These are phyloP conservation scores for Pythium plurisporium DNA, from an alignment of 352 stramenopile species.

Conservation along the genomic window DNA sequence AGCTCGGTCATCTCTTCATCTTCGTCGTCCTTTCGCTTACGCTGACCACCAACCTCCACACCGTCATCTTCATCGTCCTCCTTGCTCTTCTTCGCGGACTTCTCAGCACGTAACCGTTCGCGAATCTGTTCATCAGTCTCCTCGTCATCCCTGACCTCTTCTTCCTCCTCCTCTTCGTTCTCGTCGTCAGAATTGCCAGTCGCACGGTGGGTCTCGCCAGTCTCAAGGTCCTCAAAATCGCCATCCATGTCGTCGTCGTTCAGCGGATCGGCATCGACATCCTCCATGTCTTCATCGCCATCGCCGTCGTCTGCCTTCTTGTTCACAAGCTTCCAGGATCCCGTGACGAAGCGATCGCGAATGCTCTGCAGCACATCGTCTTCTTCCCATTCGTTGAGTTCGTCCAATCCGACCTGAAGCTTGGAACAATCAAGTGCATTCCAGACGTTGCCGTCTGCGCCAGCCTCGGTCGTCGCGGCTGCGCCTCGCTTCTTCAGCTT, in stretches of 20 bases:
- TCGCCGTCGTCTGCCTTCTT: slow-evolving; percentile 41
- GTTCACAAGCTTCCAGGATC: slow-evolving; percentile 88
- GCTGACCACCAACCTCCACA: slow-evolving; percentile 24
- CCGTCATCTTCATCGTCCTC: slow-evolving; percentile 62
- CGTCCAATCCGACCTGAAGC: slow-evolving; percentile 62
- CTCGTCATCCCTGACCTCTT: slow-evolving; percentile 29
- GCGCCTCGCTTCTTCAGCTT: slow-evolving; percentile 54
- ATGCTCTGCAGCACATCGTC: slow-evolving; percentile 72
- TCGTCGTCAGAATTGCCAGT: slow-evolving; percentile 12
- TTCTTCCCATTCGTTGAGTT: slow-evolving; percentile 76
- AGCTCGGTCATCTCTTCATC: slow-evolving; percentile 87
- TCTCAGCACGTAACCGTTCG: slow-evolving; percentile 84
- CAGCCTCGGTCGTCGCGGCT: slow-evolving; percentile 20
- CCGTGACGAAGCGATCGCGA: slow-evolving; percentile 95
- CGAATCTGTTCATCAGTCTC: slow-evolving; percentile 82
- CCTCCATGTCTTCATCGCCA: slow-evolving; percentile 39
- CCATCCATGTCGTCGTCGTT: slow-evolving; percentile 91
- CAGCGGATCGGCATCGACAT: slow-evolving; percentile 37
- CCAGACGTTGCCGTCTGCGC: slow-evolving; percentile 53
- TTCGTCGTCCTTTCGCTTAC: slow-evolving; percentile 40
- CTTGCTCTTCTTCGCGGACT: slow-evolving; percentile 87
- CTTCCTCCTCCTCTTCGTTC: slow-evolving; percentile 32
- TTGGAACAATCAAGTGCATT: slow-evolving; percentile 80
- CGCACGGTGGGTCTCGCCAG: slow-evolving; percentile 66
- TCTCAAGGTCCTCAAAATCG: slow-evolving; percentile 98